phyloP scores from a whole-genome alignment of 768 basidiomycete species.

The Naganishia vishniacii region DNA sequence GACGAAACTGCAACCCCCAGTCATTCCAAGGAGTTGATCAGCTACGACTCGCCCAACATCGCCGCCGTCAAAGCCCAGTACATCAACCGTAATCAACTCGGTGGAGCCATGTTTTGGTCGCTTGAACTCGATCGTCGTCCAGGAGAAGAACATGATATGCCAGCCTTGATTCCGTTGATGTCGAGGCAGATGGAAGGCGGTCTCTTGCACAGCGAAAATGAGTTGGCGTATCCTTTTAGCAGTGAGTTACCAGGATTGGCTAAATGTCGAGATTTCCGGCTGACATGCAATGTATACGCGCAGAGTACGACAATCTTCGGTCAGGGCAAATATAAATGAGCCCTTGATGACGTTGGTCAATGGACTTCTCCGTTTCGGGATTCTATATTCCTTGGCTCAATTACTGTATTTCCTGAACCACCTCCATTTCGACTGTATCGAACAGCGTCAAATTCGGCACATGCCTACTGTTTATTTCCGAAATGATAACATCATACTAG shows the following conservation, averaged over 20 bases:
- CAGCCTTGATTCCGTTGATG: slow-evolving; percentile 66
- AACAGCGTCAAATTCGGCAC: no score
- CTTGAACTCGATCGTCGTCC: slow-evolving; percentile 52
- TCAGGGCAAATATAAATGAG: background rate
- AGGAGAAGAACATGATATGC: slow-evolving; percentile 62
- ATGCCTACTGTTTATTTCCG: no score
- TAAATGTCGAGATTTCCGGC: slow-evolving; percentile 54
- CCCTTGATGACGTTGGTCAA: no score
- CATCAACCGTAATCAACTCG: slow-evolving; percentile 68
- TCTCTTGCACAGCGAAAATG: slow-evolving; percentile 68
- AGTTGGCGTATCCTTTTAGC: slow-evolving; percentile 61
- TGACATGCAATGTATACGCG: slow-evolving; percentile 56
- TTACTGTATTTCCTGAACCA: no score
- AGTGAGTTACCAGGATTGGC: slow-evolving; percentile 36
- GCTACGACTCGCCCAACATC: slow-evolving; percentile 70
- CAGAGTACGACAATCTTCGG: slow-evolving; percentile 42
- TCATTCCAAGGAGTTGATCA: slow-evolving; percentile 52
- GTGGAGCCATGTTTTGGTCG: slow-evolving; percentile 77
- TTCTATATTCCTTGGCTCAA: no score
- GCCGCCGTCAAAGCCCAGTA: slow-evolving; percentile 62
- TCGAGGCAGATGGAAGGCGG: slow-evolving; percentile 65
- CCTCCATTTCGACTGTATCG: no score
- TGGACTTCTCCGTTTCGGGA: no score
- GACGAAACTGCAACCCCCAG: background rate
- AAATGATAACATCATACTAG: no score